phyloP scores from a whole-genome alignment of 139 green algal genomes.

The Chlamydomonas sphaeroides region DNA sequence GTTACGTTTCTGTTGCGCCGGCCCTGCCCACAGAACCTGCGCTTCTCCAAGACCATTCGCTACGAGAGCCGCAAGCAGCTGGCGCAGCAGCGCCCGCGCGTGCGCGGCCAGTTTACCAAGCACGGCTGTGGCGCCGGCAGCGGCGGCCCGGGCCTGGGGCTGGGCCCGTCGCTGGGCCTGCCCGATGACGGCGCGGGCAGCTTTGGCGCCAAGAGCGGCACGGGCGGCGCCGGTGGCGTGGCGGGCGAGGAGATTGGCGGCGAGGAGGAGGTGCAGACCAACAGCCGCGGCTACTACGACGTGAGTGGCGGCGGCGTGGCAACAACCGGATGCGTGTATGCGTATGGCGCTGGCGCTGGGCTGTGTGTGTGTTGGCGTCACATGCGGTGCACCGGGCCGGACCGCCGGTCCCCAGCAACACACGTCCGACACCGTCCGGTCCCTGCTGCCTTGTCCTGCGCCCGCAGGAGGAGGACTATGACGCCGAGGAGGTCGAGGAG shows the following conservation, averaged over 20 bases:
- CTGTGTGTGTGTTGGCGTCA: too few species aligned
- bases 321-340: neutral
- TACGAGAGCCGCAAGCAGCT: slow-evolving; percentile 78
- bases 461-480: slow-evolving; percentile 35
- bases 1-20: too few species aligned
- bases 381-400: too few species aligned
- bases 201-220: slow-evolving; percentile 37
- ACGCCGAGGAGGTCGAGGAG: slow-evolving; percentile 23
- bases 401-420: too few species aligned
- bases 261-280: slow-evolving; percentile 34
- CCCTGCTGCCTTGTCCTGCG: neutral
- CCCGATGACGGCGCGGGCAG: slow-evolving; percentile 7
- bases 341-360: too few species aligned
- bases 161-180: too few species aligned
- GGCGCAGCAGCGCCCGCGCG: slow-evolving; percentile 63
- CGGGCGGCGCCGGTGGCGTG: neutral
- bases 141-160: neutral
- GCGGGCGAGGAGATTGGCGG: neutral
- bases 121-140: neutral
- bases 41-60: slow-evolving; percentile 73
- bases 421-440: too few species aligned
- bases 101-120: slow-evolving; percentile 76
- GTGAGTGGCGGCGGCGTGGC: neutral
- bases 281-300: slow-evolving; percentile 40
- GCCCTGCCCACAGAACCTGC: slow-evolving; percentile 59